Base-by-base conservation (phyloP, 2,329 filamentous ascomycete species). In the Sordariomycetes sp. region DNA sequence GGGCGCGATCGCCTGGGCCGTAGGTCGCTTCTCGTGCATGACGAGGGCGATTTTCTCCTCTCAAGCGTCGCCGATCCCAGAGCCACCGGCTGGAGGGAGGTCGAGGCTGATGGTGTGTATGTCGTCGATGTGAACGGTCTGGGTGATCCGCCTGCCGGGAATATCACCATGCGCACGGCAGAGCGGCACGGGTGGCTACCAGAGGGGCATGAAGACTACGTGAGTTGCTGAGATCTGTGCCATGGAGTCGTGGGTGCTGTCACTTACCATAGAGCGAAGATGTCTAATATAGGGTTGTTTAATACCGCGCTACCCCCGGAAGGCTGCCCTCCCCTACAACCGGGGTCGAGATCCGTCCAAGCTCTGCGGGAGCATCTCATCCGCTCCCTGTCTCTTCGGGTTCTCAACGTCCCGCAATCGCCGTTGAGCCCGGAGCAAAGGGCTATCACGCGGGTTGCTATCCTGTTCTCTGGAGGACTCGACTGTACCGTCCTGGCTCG, bases 401-500 rank as follows among this genome's bases (percentile, higher is more conserved):
- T 91, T 18, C 70, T 83, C 10, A 76, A 83, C 50, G 81, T 95
- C 6, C 88, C 88, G 0, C 66, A 76, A 53, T 83, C 82, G 1
- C 81, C 79, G 12, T 64, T 10, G 10, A 53, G 40, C 2, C 61
- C 58, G 28, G 69, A 73, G 24, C 24, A 61, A 50, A 69, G 66
- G 6, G 62, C 62, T 0, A 54, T 62, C 8, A 64, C 62, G 20
- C 80, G 79, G 58, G 71, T 96, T 16, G 91, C 90, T 0, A 78
- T 99, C 1, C 76, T 99, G 0, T 99, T 97, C 70, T 99, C 94
- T 0, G 94, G 94, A 2, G 94, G 94, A 0, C 79, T 99, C 7
- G 94, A 99, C 70, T 97, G 94, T 68, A 93, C 92, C 0, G 77
- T 97, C 0, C 77, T 99, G 54, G 93, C 93, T 24, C 83, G 91